phyloP scores from a whole-genome alignment of 1,139 yeast genomes.

The Scheffersomyces insectosa region DNA sequence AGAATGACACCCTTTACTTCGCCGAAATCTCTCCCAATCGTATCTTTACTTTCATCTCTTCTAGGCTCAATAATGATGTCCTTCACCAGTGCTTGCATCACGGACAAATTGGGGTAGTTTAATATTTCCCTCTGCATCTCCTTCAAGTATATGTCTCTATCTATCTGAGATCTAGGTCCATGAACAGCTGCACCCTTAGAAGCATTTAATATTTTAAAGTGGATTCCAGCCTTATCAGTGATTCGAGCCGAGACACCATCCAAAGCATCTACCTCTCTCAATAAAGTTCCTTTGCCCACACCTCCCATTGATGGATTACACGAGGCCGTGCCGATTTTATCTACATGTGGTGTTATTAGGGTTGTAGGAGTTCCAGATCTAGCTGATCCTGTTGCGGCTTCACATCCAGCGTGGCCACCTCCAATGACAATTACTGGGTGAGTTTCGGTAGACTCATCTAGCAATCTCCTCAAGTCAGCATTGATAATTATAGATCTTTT shows the following conservation, averaged over 20 bases:
- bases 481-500: conserved; percentile 10
- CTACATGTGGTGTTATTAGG: conserved; percentile 72
- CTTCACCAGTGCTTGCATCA: conserved; percentile 76
- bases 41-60: conserved; percentile 19
- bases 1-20: conserved; percentile 69
- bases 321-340: conserved; percentile 89
- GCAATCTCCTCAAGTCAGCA: conserved; percentile 10
- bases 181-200: conserved; percentile 97
- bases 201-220: conserved; percentile 81
- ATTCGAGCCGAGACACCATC: conserved; percentile 88
- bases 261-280: conserved; percentile 92
- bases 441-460: conserved; percentile 7
- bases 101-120: conserved; percentile 58
- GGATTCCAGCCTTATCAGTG: conserved; percentile 91
- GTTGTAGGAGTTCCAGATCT: conserved; percentile 74
- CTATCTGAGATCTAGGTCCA: conserved; percentile 98
- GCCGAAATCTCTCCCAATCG: conserved; percentile 40
- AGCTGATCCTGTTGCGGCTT: conserved; percentile 94
- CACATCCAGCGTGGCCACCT: conserved; percentile 99
- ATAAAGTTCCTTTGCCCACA: conserved; percentile 91
- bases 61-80: conserved; percentile 71
- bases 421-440: conserved; percentile 86
- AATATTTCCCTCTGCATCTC: conserved; percentile 77
- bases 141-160: conserved; percentile 69
- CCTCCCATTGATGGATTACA: conserved; percentile 99